These are phyloP conservation scores for Forsythia viridissima DNA, from an alignment of 257 asterid species.

Conservation along the genomic window DNA sequence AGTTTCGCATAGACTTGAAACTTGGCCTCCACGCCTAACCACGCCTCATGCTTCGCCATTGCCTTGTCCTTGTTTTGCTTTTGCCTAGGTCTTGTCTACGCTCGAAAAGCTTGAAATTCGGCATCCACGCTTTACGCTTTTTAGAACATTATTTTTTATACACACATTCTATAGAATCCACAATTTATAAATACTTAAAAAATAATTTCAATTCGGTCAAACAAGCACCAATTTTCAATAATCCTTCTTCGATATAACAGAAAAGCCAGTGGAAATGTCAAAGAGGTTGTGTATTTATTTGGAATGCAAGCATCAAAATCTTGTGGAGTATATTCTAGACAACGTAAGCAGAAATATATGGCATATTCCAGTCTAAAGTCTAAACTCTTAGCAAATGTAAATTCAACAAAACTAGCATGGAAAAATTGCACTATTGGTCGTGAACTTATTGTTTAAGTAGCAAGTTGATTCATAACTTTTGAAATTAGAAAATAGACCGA, in stretches of 20 bases:
- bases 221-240: not conserved
- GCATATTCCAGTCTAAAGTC: not conserved
- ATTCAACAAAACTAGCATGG: not conserved
- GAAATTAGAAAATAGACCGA: not conserved
- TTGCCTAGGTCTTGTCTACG: too few relatives aligned
- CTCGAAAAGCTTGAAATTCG: too few relatives aligned
- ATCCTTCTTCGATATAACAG: not conserved
- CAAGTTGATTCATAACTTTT: not conserved
- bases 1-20: too few relatives aligned
- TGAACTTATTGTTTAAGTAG: not conserved
- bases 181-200: too few relatives aligned
- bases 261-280: not conserved
- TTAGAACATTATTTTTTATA: too few relatives aligned
- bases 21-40: too few relatives aligned
- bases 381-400: not conserved
- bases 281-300: not conserved
- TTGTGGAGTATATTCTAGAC: not conserved
- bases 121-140: too few relatives aligned
- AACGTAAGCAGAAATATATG: not conserved
- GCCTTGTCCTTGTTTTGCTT: too few relatives aligned
- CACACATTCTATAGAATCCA: too few relatives aligned
- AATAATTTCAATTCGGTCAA: too few relatives aligned
- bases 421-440: not conserved
- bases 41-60: too few relatives aligned
- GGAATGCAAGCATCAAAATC: not conserved